phyloP scores from a whole-genome alignment of 208 protist genomes.

The Wallacemonas sp. region DNA sequence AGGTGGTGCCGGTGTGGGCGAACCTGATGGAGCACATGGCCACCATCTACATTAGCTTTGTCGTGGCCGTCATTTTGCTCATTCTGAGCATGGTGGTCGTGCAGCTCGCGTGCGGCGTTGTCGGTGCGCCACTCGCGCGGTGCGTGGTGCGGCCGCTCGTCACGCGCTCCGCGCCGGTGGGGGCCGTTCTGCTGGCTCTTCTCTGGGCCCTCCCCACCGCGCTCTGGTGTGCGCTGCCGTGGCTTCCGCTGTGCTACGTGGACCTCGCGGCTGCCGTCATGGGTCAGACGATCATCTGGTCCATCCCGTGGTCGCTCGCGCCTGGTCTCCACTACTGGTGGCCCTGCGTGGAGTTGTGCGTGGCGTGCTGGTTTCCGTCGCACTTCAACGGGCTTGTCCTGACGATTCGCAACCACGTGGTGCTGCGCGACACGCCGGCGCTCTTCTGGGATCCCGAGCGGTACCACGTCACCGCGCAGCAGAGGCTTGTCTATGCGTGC shows the following conservation, averaged over 20 bases:
- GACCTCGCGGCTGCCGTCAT: slow-evolving; percentile 34
- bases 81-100: slow-evolving; percentile 27
- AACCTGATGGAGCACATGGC: slow-evolving; percentile 52
- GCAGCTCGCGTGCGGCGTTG: slow-evolving; percentile 17
- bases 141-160: slow-evolving; percentile 31
- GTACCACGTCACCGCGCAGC: slow-evolving; percentile 34
- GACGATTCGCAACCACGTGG: slow-evolving; percentile 60
- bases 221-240: slow-evolving; percentile 31
- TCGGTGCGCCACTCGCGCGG: slow-evolving; percentile 24
- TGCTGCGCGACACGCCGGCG: slow-evolving; percentile 30
- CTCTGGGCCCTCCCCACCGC: slow-evolving; percentile 52
- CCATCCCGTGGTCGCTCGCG: slow-evolving; percentile 35
- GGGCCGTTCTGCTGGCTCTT: slow-evolving; percentile 19
- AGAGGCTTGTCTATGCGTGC: slow-evolving; percentile 34
- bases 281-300: slow-evolving; percentile 33
- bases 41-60: slow-evolving; percentile 51
- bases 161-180: slow-evolving; percentile 8
- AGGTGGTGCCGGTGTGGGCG: slow-evolving; percentile 43
- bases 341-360: slow-evolving; percentile 24
- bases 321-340: slow-evolving; percentile 40
- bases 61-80: slow-evolving; percentile 32
- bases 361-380: slow-evolving; percentile 34
- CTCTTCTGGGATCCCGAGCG: slow-evolving; percentile 51
- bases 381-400: slow-evolving; percentile 73
- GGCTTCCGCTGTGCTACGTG: slow-evolving; percentile 49